A percentile compares a stretch with the other conserved stretches of the same genome.
These are phyloP conservation scores for Purpureocillium lavendulum DNA, from an alignment of 2,329 filamentous ascomycete species.

Conservation along the genomic window DNA sequence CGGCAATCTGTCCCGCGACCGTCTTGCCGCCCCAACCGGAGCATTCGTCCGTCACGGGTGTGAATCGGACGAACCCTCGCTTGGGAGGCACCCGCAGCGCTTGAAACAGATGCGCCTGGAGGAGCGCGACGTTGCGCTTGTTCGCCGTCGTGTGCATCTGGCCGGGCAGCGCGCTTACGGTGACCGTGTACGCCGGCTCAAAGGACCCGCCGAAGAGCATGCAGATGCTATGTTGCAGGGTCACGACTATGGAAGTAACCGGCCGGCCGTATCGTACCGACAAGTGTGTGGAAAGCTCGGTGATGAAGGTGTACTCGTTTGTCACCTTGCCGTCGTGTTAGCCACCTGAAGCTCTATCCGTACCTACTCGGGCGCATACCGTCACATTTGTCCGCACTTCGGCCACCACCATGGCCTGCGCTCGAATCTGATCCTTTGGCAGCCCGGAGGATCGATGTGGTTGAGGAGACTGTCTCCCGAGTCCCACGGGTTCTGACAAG, in stretches of 20 bases:
- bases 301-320: conserved; percentile 68
- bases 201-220: conserved; percentile 68
- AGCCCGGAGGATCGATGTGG: conserved; percentile 12
- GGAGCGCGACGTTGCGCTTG: conserved; percentile 68
- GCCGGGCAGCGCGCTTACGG: conserved; percentile 60
- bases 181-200: conserved; percentile 72
- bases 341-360: too few species aligned
- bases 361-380: conserved; percentile 6
- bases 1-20: conserved; percentile 51
- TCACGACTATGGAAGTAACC: conserved; percentile 65
- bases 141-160: conserved; percentile 68
- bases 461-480: conserved; percentile 3
- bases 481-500: conserved; percentile 5
- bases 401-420: conserved; percentile 51
- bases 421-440: conserved; percentile 36
- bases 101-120: conserved; percentile 68
- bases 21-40: conserved; percentile 65
- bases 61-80: conserved; percentile 67
- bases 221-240: conserved; percentile 65
- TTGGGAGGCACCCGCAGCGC: conserved; percentile 56
- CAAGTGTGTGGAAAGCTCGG: conserved; percentile 63
- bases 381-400: conserved; percentile 30
- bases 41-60: conserved; percentile 61
- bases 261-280: conserved; percentile 69
- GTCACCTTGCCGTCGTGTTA: conserved; percentile 44